Evolutionary conservation across 331 rosid genomes (phyloP).

Genomic region (Acacia pycnantha): DNA sequence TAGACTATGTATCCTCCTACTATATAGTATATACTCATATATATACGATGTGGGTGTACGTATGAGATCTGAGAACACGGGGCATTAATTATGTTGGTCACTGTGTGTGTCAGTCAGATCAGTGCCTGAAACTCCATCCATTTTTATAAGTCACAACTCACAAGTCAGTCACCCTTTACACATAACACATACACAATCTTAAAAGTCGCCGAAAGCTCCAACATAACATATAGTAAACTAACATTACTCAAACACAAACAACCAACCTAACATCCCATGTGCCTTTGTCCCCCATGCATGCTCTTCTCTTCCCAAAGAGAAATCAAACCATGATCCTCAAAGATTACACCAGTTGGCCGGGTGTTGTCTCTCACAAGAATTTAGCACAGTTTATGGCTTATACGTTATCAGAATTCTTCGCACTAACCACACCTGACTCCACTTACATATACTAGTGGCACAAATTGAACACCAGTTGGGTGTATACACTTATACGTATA

Average conservation of each 20-base stretch:
- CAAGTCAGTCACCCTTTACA: neutral
- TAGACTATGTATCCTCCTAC: neutral
- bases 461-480: no score
- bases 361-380: neutral
- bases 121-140: neutral
- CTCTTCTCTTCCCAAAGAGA: neutral
- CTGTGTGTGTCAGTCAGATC: neutral
- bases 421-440: no score
- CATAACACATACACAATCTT: neutral
- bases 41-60: neutral
- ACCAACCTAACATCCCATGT: slow-evolving; percentile 47
- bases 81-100: neutral
- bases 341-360: neutral
- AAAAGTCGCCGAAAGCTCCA: neutral
- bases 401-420: neutral
- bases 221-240: neutral
- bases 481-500: no score
- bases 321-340: neutral
- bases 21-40: no score
- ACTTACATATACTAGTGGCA: no score
- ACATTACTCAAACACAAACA: no score
- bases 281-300: slow-evolving; percentile 33
- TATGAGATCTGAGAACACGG: neutral
- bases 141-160: neutral
- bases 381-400: neutral